Evolutionary conservation across 257 asterid genomes (phyloP), one percentile per base, ranked within the genome.

Genomic region (Paraleonurus japonicus): DNA sequence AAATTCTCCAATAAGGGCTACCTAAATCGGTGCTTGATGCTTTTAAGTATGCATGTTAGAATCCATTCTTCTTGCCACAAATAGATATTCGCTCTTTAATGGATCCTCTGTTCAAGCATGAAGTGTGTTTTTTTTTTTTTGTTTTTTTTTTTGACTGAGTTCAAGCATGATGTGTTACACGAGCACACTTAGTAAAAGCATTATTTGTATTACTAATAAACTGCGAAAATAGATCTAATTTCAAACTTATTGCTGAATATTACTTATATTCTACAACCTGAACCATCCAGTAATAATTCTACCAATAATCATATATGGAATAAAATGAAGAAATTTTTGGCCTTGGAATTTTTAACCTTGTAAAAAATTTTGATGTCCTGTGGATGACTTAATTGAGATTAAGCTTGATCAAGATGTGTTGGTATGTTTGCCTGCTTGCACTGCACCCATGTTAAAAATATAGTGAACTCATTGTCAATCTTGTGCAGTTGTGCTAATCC

Each of bases 351-450:
- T 47, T 37, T 37, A 37, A 11, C 58, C 26, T 17, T 51, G 58
- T 51, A 50, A 50, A 4, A 26, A 50, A 50, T 50, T 7, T 1
- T 39, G 4, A 9, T 55, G 68, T 48, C 28, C 5, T 23, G 33
- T 57, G 45, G 28, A 10, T 9, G 48, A 51, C n/a, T 39, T 39
- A 39, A 39, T 39, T 39, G 69, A 33, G 20, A 43, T 32, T 78
- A 54, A 17, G 30, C 64, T 75, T 35, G 51, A 60, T 53, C 12
- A 19, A 48, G 33, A 55, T 66, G 54, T 64, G 60, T 48, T 54
- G 11, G 32, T 9, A 37, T 59, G 43, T 26, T 72, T 35, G 24
- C 50, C 20, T 71, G 43, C 57, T 19, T 12, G 9, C 47, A 51
- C 64, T 12, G 9, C 47, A 51, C 64, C 66, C 66, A 12, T 73